A percentile compares a stretch with the other conserved stretches of the same genome.
phyloP scores from a whole-genome alignment of 139 green algal genomes.

The Chlamydomonas schloesseri region DNA sequence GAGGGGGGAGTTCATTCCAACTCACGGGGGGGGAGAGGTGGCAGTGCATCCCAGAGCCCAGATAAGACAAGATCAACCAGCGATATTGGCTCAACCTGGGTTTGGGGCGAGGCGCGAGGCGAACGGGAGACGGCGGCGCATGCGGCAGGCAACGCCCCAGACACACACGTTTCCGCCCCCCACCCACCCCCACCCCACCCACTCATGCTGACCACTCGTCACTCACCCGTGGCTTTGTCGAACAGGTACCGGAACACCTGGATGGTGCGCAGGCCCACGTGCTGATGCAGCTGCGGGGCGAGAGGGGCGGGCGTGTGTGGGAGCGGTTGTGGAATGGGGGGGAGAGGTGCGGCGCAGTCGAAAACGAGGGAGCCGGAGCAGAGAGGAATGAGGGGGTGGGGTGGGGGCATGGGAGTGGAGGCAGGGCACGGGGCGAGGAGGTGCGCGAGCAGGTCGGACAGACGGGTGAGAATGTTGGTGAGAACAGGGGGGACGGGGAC shows the following conservation, averaged over 20 bases:
- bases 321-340: background rate
- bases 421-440: background rate
- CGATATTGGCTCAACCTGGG: too few species aligned
- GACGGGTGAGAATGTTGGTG: too few species aligned
- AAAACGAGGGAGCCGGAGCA: too few species aligned
- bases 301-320: background rate
- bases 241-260: constrained; percentile 66
- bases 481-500: too few species aligned
- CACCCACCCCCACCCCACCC: too few species aligned
- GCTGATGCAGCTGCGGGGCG: constrained; percentile 53
- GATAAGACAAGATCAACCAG: background rate
- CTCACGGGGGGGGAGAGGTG: background rate
- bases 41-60: background rate
- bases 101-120: too few species aligned
- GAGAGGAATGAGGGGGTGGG: background rate
- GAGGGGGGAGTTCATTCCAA: background rate
- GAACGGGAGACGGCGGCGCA: too few species aligned
- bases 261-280: constrained; percentile 46
- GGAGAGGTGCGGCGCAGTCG: too few species aligned
- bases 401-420: too few species aligned
- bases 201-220: too few species aligned
- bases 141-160: too few species aligned
- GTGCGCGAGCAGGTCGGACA: background rate
- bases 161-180: too few species aligned
- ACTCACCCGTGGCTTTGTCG: constrained; percentile 81